A percentile compares a stretch with the other conserved stretches of the same genome.
These are phyloP conservation scores for Curvularia verruculosa DNA, from an alignment of 2,329 filamentous ascomycete genomes.

Conservation along the genomic window DNA sequence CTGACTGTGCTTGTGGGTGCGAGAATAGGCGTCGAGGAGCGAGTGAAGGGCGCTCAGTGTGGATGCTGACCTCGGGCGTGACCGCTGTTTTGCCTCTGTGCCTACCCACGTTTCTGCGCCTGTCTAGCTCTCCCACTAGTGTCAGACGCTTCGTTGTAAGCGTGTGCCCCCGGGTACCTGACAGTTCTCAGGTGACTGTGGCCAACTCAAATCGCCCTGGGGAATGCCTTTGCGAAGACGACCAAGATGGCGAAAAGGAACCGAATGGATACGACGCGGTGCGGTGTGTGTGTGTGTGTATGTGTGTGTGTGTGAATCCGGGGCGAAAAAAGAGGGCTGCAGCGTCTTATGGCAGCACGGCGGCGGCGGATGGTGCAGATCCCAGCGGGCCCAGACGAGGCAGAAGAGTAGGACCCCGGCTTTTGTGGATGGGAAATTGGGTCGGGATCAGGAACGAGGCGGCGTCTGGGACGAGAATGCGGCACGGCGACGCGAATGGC, in stretches of 20 bases:
- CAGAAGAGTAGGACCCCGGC: slow-evolving; percentile 6
- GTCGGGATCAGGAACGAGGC: slow-evolving; percentile 13
- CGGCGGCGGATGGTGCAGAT: slow-evolving; percentile 19
- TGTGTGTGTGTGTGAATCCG: neutral
- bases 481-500: slow-evolving; percentile 11
- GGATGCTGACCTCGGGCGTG: slow-evolving; percentile 30
- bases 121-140: slow-evolving; percentile 19
- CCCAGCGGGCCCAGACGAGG: slow-evolving; percentile 15
- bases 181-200: slow-evolving; percentile 16
- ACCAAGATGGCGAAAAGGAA: too few species aligned
- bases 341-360: slow-evolving; percentile 2
- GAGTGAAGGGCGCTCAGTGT: slow-evolving; percentile 1
- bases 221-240: neutral
- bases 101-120: slow-evolving; percentile 22
- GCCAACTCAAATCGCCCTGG: slow-evolving; percentile 3
- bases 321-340: slow-evolving; percentile 3
- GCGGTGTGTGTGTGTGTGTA: neutral
- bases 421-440: slow-evolving; percentile 22
- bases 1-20: slow-evolving; percentile 7
- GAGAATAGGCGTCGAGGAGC: slow-evolving; percentile 1
- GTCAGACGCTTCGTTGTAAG: slow-evolving; percentile 23
- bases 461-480: slow-evolving; percentile 15
- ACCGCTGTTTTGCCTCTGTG: slow-evolving; percentile 24
- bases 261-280: too few species aligned
- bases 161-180: slow-evolving; percentile 21